Conservation (phyloP, 1,284 basidiomycete genomes). For the Sporisorium iseilematis-ciliati region DNA sequence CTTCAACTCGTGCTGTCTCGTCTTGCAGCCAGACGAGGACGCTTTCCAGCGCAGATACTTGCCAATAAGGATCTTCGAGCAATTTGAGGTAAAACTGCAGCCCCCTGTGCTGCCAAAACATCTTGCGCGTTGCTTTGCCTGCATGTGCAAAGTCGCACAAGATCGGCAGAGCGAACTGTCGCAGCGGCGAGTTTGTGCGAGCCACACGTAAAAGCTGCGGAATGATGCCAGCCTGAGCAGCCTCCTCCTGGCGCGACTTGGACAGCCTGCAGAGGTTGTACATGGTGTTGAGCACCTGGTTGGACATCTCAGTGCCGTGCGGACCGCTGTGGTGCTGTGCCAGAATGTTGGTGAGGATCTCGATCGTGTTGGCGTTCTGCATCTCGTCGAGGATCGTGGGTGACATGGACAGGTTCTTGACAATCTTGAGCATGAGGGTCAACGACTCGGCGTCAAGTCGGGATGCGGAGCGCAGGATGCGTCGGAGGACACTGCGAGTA, state of each 20-base stretch:
- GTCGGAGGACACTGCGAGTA: slow-evolving; percentile 85
- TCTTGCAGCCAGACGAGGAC: slow-evolving; percentile 94
- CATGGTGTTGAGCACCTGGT: slow-evolving; percentile 66
- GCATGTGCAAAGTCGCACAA: slow-evolving; percentile 77
- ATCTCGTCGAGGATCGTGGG: slow-evolving; percentile 88
- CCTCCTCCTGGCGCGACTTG: slow-evolving; percentile 82
- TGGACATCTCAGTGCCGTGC: slow-evolving; percentile 77
- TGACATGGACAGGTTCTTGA: slow-evolving; percentile 92
- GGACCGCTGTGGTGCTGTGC: slow-evolving; percentile 83
- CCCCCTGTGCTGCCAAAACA: slow-evolving; percentile 68
- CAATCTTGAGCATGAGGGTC: slow-evolving; percentile 89
- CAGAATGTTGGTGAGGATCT: slow-evolving; percentile 85
- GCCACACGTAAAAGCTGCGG: slow-evolving; percentile 89
- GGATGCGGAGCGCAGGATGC: slow-evolving; percentile 73
- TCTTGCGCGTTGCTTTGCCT: slow-evolving; percentile 61
- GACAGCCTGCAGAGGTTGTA: slow-evolving; percentile 64
- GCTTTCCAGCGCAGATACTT: slow-evolving; percentile 90
- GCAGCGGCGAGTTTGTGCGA: slow-evolving; percentile 86
- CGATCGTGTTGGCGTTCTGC: slow-evolving; percentile 94
- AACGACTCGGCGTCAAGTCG: slow-evolving; percentile 80
- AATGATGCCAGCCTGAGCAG: slow-evolving; percentile 92
- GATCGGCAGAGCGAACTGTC: slow-evolving; percentile 95
- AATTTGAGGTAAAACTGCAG: slow-evolving; percentile 81
- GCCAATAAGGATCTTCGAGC: slow-evolving; percentile 93
- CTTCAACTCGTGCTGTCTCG: slow-evolving; percentile 92